These are phyloP conservation scores for Geosiphon pyriformis DNA, from an alignment of 192 early-diverging fungal genomes.

Conservation along the genomic window DNA sequence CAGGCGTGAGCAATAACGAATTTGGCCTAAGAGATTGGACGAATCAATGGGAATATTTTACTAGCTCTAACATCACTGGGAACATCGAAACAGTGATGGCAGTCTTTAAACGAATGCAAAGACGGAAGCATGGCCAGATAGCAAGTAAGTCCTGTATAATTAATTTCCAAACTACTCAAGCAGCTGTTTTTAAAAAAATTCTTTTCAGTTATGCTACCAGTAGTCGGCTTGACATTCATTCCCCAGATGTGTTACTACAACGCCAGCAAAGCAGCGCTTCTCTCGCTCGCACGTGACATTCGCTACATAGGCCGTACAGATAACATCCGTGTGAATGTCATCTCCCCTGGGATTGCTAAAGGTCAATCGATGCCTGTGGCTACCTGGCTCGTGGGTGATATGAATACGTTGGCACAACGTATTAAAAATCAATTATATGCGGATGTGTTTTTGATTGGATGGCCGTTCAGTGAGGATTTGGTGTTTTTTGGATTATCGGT, in stretches of 20 bases:
- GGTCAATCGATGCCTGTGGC: background rate
- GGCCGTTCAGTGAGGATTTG: slow-evolving; percentile 8
- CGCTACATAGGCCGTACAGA: slow-evolving; percentile 16
- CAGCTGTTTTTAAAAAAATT: too few species aligned
- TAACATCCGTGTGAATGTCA: slow-evolving; percentile 17
- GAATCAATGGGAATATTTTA: background rate
- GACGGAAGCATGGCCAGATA: slow-evolving; percentile 25
- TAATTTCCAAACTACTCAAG: too few species aligned
- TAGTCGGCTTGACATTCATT: background rate
- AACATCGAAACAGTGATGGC: slow-evolving; percentile 22
- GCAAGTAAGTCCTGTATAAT: slow-evolving; percentile 24
- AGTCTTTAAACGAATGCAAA: slow-evolving; percentile 23
- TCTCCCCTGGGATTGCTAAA: slow-evolving; percentile 22
- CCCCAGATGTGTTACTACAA: slow-evolving; percentile 20
- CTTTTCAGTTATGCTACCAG: too few species aligned
- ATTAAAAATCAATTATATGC: slow-evolving; percentile 1
- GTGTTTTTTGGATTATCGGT: background rate
- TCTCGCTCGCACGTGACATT: slow-evolving; percentile 25
- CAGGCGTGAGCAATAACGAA: slow-evolving; percentile 1
- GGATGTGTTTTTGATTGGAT: background rate
- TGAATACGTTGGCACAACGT: background rate
- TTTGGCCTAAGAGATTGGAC: background rate
- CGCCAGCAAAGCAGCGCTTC: slow-evolving; percentile 25
- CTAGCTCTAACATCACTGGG: slow-evolving; percentile 9
- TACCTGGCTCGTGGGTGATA: background rate